These are phyloP conservation scores for Teunomyces aglyptinius DNA, from an alignment of 805 yeast genomes.

Conservation along the genomic window DNA sequence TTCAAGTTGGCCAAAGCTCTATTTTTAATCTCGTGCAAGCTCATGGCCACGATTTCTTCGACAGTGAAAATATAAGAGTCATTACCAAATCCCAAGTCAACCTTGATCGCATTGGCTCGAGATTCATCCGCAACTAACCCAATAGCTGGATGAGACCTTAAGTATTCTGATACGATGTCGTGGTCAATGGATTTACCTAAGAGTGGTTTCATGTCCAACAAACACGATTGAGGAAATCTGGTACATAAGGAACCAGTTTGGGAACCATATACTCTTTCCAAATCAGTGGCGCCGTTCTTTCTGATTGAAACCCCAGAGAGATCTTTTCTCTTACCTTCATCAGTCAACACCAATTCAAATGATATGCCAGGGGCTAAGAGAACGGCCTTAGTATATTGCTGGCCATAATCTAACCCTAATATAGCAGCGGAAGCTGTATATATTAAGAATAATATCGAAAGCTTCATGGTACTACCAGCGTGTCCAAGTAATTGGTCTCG, in stretches of 20 bases:
- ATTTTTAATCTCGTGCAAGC: slow-evolving; percentile 57
- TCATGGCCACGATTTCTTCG: slow-evolving; percentile 88
- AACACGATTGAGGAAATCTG: slow-evolving; percentile 69
- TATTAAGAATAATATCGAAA: slow-evolving; percentile 1
- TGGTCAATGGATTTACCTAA: slow-evolving; percentile 62
- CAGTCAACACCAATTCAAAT: slow-evolving; percentile 82
- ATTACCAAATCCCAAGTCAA: slow-evolving; percentile 43
- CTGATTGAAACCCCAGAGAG: slow-evolving; percentile 72
- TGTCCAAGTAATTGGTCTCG: not conserved
- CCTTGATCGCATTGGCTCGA: slow-evolving; percentile 52
- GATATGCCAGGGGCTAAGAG: slow-evolving; percentile 88
- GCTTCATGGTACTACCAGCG: slow-evolving; percentile 1
- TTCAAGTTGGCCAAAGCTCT: slow-evolving; percentile 66
- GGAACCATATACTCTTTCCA: slow-evolving; percentile 78
- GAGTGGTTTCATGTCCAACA: slow-evolving; percentile 65
- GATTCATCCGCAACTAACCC: slow-evolving; percentile 37
- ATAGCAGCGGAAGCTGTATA: slow-evolving; percentile 51
- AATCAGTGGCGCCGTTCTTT: slow-evolving; percentile 20
- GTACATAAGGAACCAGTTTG: slow-evolving; percentile 68
- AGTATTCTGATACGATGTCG: slow-evolving; percentile 45
- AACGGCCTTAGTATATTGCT: slow-evolving; percentile 81
- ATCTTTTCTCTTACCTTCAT: slow-evolving; percentile 91
- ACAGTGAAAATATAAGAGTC: slow-evolving; percentile 39
- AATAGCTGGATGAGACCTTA: slow-evolving; percentile 60
- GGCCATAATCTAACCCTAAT: slow-evolving; percentile 87